Base-by-base conservation (phyloP, 2,329 filamentous ascomycete genomes). In the Trichoderma atrobrunneum region DNA sequence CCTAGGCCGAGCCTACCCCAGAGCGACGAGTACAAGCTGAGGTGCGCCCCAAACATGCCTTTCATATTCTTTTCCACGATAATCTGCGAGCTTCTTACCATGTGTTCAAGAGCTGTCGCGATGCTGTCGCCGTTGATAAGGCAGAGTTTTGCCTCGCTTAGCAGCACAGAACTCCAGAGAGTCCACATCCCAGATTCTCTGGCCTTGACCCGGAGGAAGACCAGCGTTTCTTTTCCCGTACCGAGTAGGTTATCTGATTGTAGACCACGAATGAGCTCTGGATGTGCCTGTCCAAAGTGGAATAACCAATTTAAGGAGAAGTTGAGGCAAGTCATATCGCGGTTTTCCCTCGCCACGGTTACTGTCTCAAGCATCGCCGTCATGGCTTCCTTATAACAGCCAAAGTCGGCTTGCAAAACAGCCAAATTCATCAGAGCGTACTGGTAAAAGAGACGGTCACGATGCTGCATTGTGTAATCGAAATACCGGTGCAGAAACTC, bases 281-380 rank as follows among this genome's bases (percentile, higher is more conserved):
- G 93, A 76, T 95, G 94, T 0, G 93, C 90, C 78, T 94, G 93
- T n/a, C 92, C 92, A 76, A 98, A 97, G 78, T 98, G 94, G 78
- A 97, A 97, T 3, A 98, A 86, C 96, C 96, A 99, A 78, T 94
- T 97, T 73, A 99, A 88, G 36, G 94, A 93, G 82, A 97, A 98
- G 80, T 98, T 98, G 71, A 99, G 86, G 79, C 96, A 98, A 5
- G 89, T 91, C 85, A 94, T 93, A 78, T 99, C 96, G 75, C 94
- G 91, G 76, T 97, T 97, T 81, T 98, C 96, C 74, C 95, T 87
- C 0, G 96, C 96, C n/a, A 94, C 97, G 0, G 95, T 91, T 39
- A 99, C 94, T 0, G 95, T 95, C 80, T 98, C 96, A 57, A 97
- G 90, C 90, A 99, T 97, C 14, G 95, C 93, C 12, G 93, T 89